Base-by-base conservation (phyloP, 805 yeast genomes). In the Metschnikowia continentalis region DNA sequence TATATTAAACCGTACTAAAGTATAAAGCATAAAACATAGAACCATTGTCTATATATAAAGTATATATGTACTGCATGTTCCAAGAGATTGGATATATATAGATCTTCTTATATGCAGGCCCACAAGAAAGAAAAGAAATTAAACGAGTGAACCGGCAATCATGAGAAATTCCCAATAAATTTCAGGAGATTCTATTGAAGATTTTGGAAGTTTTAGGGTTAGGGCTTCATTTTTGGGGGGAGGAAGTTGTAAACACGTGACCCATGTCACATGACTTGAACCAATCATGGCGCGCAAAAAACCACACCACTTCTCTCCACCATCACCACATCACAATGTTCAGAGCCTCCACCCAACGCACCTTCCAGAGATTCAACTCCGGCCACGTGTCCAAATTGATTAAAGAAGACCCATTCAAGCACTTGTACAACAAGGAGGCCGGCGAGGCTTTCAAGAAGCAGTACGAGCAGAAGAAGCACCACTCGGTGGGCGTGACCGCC, bases 401-500 rank as follows among this genome's bases (percentile, higher is more conserved):
- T 57, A 67, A 68, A 55, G 76, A 73, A 45, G 61, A 62, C 36
- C 76, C 78, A 19, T 74, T 62, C 67, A 57, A 76, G 47, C 59
- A 60, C 48, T 69, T 67, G 54, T 60, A 65, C 55, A 75, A 82
- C 70, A 73, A 79, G 59, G 82, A 79, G 59, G 86, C 87, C 60
- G 95, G 90, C 55, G 79, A 81, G 61, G 89, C 81, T 35, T 90
- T 82, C 77, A 76, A 74, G 65, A 78, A 81, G 61, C 76, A 76
- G 47, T 56, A 77, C 56, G 80, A 81, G 60, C 88, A 85, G 60
- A 80, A 88, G 65, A 77, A 77, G 63, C 84, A 84, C 68, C 99
- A 92, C 75, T 91, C 97, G 51, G 76, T 71, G 55, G 78, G 80
- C 58, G 85, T 96, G 58, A 79, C 95, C 54, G 71, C 74, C 41